Evolutionary conservation across 805 yeast genomes (phyloP), one percentile per base, ranked within the genome.

Genomic region (Candida pseudofarinosa): DNA sequence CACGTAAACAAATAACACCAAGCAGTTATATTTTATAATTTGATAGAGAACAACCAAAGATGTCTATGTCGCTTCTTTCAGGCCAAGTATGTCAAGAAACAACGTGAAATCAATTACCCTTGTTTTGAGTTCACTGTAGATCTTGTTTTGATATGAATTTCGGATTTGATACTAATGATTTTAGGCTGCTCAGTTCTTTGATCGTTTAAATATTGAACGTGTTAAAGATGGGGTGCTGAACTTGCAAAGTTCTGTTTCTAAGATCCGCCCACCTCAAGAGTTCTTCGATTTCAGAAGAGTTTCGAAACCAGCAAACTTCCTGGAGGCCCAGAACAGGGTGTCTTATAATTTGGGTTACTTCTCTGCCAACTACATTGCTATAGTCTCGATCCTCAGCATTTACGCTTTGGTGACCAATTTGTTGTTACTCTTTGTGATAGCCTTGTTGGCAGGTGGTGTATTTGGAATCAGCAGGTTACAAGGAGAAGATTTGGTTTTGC

Each of bases 201-300:
- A 79, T 37, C 60, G 73, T 43, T 55, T 80, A 48, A 76, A 69
- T 51, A 46, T 77, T 18, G 86, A 53, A 19, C 47, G 59, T 40
- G 49, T 61, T 44, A 60, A 73, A 65, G 58, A 59, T 34, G 83
- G 79, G 49, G 65, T 80, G 17, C 67, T 65, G 33, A 51, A 81
- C 2, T 52, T 91, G 39, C 88, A 84, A 58, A 57, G 74, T 32
- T 78, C 82, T 49, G 71, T 89, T 48, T 66, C 93, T 38, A 79
- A 85, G 55, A 64, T 93, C 47, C 83, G 86, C 59, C 88, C 97
- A 31, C 90, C 95, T 34, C 93, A 85, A 64, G 99, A 93, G 62
- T 93, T 93, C 61, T 88, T 93, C 59, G 97, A 93, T 62, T 67
- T 86, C 58, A 85, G 89, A 65, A 83, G 96, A 61, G 64, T 93